Evolutionary conservation across 108 stramenopile genomes (phyloP), one percentile per base, ranked within the genome.

Genomic region (Stephanodiscus minutulus): DNA sequence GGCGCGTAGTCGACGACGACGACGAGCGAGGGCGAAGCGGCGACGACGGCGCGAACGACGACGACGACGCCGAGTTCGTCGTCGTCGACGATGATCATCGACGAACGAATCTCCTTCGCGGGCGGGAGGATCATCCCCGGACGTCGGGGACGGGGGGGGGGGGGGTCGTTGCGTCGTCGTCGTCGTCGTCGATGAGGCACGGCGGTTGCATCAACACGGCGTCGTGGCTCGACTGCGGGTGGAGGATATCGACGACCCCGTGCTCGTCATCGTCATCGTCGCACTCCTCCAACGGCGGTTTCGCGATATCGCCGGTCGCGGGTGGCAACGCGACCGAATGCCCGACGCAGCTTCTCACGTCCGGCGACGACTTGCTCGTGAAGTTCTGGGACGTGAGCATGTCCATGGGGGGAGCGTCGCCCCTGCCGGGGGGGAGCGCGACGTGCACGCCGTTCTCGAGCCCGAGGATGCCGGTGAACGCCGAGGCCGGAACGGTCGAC

Each of bases 141-240:
- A n/a, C n/a, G n/a, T n/a, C n/a, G n/a, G n/a, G n/a, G 17, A 35
- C 13, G 33, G 12, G 61, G 28, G 35, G 67, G 35, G 54, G 72
- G 21, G 73, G 67, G 41, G 67, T 79, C 41, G 67, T 79, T 31
- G 78, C 72, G 56, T 53, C 50, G 25, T 54, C 59, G 2, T 87
- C 91, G 82, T 79, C 69, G 49, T 54, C 61, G 15, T 73, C 72
- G 5, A 88, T 94, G 82, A 82, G 77, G 22, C 92, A 94, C 70
- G 82, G 84, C 0, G 92, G 92, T 9, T 94, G 92, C 49, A 89
- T 94, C 65, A 94, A 94, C 57, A 94, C 92, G 20, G 90, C 88
- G 12, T 77, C 79, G n/a, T 94, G 92, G 92, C 39, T 94, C 59
- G 81, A 84, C 62, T 83, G 80, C 46, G 82, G 74, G 2, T 94